A percentile compares a stretch with the other conserved stretches of the same genome.
phyloP scores from a whole-genome alignment of 192 early-diverging fungal species.

The Helicostylum pulchrum region DNA sequence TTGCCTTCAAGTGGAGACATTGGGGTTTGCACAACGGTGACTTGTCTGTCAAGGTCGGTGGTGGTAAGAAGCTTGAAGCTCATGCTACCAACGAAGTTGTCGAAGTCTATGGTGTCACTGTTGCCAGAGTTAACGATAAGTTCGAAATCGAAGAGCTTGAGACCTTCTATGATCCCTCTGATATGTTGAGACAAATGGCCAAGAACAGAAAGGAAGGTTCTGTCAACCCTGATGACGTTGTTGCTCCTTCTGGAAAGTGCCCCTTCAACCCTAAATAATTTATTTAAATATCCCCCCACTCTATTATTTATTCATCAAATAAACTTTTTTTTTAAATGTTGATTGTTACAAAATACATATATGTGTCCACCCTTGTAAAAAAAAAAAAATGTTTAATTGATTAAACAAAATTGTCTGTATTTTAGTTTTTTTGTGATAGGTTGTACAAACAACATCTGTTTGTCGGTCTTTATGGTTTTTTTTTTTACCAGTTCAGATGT shows the following conservation, averaged over 20 bases:
- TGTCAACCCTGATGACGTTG: conserved; percentile 11
- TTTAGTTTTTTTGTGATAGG: no score
- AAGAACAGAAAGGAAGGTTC: conserved; percentile 29
- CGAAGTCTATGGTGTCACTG: conserved; percentile 37
- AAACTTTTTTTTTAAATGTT: no score
- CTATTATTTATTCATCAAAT: no score
- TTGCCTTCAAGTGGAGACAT: conserved; percentile 46
- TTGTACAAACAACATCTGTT: no score
- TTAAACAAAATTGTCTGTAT: no score
- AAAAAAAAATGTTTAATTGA: no score
- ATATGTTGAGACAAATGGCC: conserved; percentile 35
- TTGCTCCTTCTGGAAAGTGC: conserved; percentile 24
- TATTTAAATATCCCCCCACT: neutral
- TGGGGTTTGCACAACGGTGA: conserved; percentile 43
- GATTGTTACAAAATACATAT: no score
- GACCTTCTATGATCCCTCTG: conserved; percentile 34
- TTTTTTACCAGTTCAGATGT: no score
- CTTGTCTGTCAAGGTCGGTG: conserved; percentile 29
- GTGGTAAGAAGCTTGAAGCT: conserved; percentile 40
- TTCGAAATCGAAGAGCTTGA: conserved; percentile 42
- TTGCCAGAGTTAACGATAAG: conserved; percentile 42
- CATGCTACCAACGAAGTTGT: conserved; percentile 37
- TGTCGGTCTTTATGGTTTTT: no score
- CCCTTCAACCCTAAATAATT: conserved; percentile 21
- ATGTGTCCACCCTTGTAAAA: no score